Evolutionary conservation across 2,329 filamentous ascomycete genomes (phyloP), one percentile per base, ranked within the genome.

Genomic region (Stenocarpella maydis): DNA sequence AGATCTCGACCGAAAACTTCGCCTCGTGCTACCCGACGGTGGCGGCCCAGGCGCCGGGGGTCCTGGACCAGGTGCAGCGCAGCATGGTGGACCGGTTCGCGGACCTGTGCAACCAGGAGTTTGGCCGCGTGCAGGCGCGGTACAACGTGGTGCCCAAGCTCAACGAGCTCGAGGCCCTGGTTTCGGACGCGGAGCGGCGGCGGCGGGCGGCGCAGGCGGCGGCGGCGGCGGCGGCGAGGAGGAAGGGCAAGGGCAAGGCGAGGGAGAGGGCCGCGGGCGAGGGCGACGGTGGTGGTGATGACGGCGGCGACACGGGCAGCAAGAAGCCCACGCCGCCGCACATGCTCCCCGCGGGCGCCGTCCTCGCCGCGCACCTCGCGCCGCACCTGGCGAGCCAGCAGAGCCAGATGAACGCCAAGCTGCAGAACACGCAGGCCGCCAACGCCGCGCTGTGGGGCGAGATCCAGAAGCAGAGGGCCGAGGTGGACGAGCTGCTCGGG

Each of bases 21-120:
- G 84, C 85, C 2, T 81, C 84, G 2, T 91, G 89, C 78, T 91
- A 89, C 76, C 88, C 89, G 52, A 88, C 85, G 24, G 81, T 90
- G n/a, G 84, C 86, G 21, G 76, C 78, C 47, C 79, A 82, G 71
- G 83, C 87, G 24, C 85, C 86, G 28, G 80, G 78, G 9, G 82
- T 85, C 45, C 80, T 91, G 74, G 81, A 80, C 71, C 82, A 84
- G 72, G 84, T 90, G 49, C 88, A 90, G 80, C 77, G 78, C 65
- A 85, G 87, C 75, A 88, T 91, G 85, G 84, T 88, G 14, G 84
- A 83, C 17, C 82, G 86, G 73, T 76, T 91, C 71, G 80, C 82
- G 26, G 80, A 82, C 72, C 83, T 88, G 71, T 89, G 87, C 73
- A 80, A 83, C 76, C 84, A 82, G 75, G 88, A 90, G 76, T 91